phyloP scores from a whole-genome alignment of 805 yeast genomes.

The Cyberlindnera americana region DNA sequence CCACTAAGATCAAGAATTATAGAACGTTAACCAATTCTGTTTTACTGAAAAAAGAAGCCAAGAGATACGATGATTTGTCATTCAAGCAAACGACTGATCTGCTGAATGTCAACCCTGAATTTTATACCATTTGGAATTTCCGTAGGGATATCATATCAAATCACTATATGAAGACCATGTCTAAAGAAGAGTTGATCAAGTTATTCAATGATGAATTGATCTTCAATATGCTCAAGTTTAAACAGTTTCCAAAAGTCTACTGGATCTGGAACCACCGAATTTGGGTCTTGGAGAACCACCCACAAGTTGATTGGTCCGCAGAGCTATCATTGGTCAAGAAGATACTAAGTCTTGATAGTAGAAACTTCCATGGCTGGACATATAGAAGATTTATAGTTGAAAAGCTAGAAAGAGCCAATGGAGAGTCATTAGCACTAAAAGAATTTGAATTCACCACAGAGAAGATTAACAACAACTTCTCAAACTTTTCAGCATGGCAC shows the following conservation, averaged over 20 bases:
- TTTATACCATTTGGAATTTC: conserved; percentile 86
- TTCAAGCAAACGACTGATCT: conserved; percentile 55
- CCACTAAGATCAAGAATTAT: conserved; percentile 55
- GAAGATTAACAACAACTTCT: conserved; percentile 77
- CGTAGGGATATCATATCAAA: conserved; percentile 63
- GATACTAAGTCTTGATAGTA: conserved; percentile 64
- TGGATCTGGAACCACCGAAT: conserved; percentile 96
- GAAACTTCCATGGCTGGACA: conserved; percentile 96
- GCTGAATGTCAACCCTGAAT: conserved; percentile 73
- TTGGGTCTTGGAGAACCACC: conserved; percentile 67
- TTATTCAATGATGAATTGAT: conserved; percentile 54
- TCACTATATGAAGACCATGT: conserved; percentile 16
- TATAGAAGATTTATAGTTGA: conserved; percentile 73
- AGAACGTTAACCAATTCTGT: conserved; percentile 41
- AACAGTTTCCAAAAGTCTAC: conserved; percentile 79
- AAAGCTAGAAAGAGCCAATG: conserved; percentile 28
- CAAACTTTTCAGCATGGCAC: conserved; percentile 97
- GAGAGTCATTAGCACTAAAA: conserved; percentile 30
- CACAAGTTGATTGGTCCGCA: conserved; percentile 56
- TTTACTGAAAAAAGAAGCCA: conserved; percentile 33
- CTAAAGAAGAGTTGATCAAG: conserved; percentile 24
- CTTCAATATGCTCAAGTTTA: conserved; percentile 56
- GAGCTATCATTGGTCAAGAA: conserved; percentile 71
- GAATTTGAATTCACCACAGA: conserved; percentile 78
- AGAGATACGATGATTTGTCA: conserved; percentile 34